Evolutionary conservation across 352 stramenopile species (phyloP), one percentile per base, ranked within the genome.

Genomic region (Phytophthora cryptogea): DNA sequence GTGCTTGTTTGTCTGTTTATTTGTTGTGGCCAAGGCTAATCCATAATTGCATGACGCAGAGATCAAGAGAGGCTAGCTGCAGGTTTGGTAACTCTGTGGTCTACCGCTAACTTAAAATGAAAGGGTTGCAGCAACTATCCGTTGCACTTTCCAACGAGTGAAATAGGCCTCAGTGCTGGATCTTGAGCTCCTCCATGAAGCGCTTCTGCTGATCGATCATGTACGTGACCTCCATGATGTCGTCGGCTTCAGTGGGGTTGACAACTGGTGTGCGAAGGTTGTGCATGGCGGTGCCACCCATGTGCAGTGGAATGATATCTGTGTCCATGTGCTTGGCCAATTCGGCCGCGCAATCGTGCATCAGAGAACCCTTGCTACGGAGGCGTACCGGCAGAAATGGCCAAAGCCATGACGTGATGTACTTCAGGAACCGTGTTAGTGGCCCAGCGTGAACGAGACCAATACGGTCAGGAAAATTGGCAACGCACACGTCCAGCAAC

Each of bases 381-480:
- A 89, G 44, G 1, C 80, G 73, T 37, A 67, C 47, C 5, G 80
- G 80, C 14, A 89, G 57, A 36, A 89, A 77, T 20, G 80, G 80
- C 73, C 71, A 84, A n/a, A 88, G 54, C 71, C 80, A 76, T 30
- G 70, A 64, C 30, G 68, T 71, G 3, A 84, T 50, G 46, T 69
- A 78, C 57, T 80, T 78, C 10, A 89, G 59, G n/a, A 86, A 72
- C 36, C 64, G 72, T 8, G 77, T 89, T 41, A 89, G 51, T 11
- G 80, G 80, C 0, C 80, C 80, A 11, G 79, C 77, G 43, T 83
- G 75, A 28, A 89, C 70, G 49, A 78, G 72, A 1, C 77, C 80
- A 39, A 89, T 85, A 26, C 80, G 80, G 48, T 89, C 80, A 0
- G 80, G 80, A 42, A 83, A 89, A 51, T 89, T 85, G 44, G 71